Base-by-base conservation (phyloP, 176 grass and related monocot genomes). In the Thinopyrum elongatum region DNA sequence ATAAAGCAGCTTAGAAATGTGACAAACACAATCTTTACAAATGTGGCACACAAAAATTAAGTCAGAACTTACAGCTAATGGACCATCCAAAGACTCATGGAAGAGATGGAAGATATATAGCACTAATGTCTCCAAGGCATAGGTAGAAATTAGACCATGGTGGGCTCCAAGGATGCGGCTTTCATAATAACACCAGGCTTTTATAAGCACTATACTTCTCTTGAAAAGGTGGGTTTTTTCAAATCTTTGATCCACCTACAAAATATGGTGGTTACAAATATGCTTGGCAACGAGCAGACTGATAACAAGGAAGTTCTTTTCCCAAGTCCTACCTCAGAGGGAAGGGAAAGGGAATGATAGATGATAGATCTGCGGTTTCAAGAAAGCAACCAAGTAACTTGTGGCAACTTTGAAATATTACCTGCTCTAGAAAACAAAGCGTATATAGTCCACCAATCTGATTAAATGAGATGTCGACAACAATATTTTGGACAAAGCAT, bases 151-250 rank as follows among this genome's bases (percentile, higher is more conserved):
- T 83, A 96, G 76, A 82, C 92, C 97, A 92, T 98, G 87, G 70
- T 98, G 90, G 60, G 97, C 94, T 64, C 97, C 97, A 88, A 98
- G 97, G 78, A 98, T 95, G 53, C 94, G 97, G 46, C 94, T 95
- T 87, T 98, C 97, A 25, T 98, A 98, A 79, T 95, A 96, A 81
- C 97, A 98, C 94, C 92, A 98, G 67, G 89, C 78, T 86, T 98
- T 98, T 81, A 98, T 96, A 51, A 98, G 87, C 80, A 95, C 86
- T 85, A 98, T 88, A 86, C 97, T 98, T 66, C 85, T 85, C 68
- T 95, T 98, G 65, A 95, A 91, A 49, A 98, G 84, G 71, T 98
- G 86, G 4, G 78, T 44, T 25, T 95, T 95, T 82, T 81, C 92
- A 88, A 98, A 94, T 31, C 61, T 66, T 30, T 80, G 31, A 92